Percentiles rank a stretch among this genome's conserved stretches.
Conservation (phyloP, 768 basidiomycete genomes). For the Rubroboletus pulcherrimus region DNA sequence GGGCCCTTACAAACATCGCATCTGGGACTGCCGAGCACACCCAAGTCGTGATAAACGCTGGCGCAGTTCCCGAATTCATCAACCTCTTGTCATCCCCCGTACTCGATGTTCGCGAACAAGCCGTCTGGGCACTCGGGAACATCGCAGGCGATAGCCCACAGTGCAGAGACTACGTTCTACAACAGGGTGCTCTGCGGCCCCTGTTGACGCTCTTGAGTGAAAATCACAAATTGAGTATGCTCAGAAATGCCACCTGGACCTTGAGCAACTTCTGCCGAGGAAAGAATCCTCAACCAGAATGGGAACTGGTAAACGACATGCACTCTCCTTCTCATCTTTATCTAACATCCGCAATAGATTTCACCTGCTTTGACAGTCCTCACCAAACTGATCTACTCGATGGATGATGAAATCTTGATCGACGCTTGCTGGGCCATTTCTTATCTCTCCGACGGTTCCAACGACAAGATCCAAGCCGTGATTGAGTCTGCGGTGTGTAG, state of each 20-base stretch:
- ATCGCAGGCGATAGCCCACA: constrained; percentile 98
- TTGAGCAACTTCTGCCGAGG: constrained; percentile 99
- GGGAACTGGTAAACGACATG: constrained; percentile 75
- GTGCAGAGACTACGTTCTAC: constrained; percentile 95
- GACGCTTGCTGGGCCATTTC: constrained; percentile 99
- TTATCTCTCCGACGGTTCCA: constrained; percentile 97
- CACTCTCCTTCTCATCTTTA: constrained; percentile 7
- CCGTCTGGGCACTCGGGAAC: constrained; percentile 99
- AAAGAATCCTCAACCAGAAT: constrained; percentile 96
- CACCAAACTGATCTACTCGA: constrained; percentile 96
- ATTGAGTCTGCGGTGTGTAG: constrained; percentile 98
- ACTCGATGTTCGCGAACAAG: constrained; percentile 96
- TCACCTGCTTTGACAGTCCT: constrained; percentile 95
- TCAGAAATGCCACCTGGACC: constrained; percentile 98
- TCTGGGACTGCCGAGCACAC: constrained; percentile 98
- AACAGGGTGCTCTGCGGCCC: constrained; percentile 91
- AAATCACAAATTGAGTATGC: constrained; percentile 98
- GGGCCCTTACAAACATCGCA: constrained; percentile 97
- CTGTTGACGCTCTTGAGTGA: constrained; percentile 86
- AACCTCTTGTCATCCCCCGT: constrained; percentile 92
- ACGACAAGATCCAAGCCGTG: constrained; percentile 99
- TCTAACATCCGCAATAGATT: constrained; percentile 55
- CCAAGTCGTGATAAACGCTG: constrained; percentile 92
- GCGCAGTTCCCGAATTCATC: constrained; percentile 96
- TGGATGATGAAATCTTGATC: constrained; percentile 98